phyloP scores from a whole-genome alignment of 176 grass and related monocot species.

The Saccharum spontaneum region DNA sequence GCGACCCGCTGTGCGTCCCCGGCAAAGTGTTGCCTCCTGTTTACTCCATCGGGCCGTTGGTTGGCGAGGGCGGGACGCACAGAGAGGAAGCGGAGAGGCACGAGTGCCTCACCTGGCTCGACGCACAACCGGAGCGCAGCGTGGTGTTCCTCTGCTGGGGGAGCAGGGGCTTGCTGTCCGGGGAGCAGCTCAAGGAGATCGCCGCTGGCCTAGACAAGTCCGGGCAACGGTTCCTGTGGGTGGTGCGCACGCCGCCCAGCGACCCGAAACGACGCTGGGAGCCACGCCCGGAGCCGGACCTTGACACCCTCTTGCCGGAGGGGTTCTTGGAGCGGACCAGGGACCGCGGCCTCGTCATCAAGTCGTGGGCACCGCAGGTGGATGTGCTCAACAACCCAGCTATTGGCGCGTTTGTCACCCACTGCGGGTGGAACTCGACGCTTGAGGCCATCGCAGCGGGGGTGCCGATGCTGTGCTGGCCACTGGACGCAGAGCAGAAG shows the following conservation, averaged over 20 bases:
- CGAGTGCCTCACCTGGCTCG: slow-evolving; percentile 44
- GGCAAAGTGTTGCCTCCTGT: background rate
- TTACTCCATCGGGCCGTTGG: slow-evolving; percentile 2
- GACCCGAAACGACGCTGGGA: background rate
- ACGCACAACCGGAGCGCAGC: slow-evolving; percentile 41
- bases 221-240: slow-evolving; percentile 27
- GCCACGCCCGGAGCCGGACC: slow-evolving; percentile 12
- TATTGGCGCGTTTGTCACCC: slow-evolving; percentile 31
- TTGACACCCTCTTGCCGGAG: slow-evolving; percentile 15
- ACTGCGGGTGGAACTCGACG: slow-evolving; percentile 54
- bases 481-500: slow-evolving; percentile 33
- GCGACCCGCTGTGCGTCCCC: slow-evolving; percentile 6
- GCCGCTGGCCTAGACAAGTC: slow-evolving; percentile 21
- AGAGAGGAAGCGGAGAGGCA: background rate
- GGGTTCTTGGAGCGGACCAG: slow-evolving; percentile 39
- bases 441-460: slow-evolving; percentile 32
- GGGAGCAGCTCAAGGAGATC: slow-evolving; percentile 30
- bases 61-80: background rate
- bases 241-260: slow-evolving; percentile 7
- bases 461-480: slow-evolving; percentile 38
- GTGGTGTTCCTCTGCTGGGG: slow-evolving; percentile 56
- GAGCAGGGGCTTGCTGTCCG: slow-evolving; percentile 15
- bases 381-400: slow-evolving; percentile 25
- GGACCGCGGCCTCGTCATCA: slow-evolving; percentile 15
- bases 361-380: slow-evolving; percentile 34